Evolutionary conservation across 148 eudicot species (phyloP).

Genomic region (Bassia scoparia): DNA sequence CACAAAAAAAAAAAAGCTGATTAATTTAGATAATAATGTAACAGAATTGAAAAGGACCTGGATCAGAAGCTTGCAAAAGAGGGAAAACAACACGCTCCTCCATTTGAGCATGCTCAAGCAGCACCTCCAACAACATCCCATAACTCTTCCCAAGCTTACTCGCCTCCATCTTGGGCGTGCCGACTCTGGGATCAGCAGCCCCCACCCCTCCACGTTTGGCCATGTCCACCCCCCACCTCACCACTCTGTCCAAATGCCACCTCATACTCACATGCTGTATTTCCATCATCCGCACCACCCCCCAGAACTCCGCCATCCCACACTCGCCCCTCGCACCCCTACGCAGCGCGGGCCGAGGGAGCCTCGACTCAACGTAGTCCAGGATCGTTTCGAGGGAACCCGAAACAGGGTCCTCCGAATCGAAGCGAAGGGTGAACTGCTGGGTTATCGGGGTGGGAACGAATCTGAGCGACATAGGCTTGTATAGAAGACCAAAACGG

Average conservation of each 20-base stretch:
- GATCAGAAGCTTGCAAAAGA: constrained; percentile 61
- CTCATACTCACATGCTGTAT: constrained; percentile 70
- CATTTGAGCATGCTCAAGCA: constrained; percentile 95
- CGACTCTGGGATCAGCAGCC: constrained; percentile 54
- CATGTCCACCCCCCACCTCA: constrained; percentile 77
- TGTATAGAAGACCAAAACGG: constrained; percentile 55
- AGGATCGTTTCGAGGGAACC: constrained; percentile 50
- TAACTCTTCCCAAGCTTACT: constrained; percentile 69
- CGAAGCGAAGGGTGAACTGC: constrained; percentile 30
- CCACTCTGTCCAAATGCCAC: constrained; percentile 84
- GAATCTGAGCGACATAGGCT: constrained; percentile 51
- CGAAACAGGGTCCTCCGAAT: constrained; percentile 34
- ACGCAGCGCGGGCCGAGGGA: constrained; percentile 50
- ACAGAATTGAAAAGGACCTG: constrained; percentile 31
- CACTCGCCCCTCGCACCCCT: constrained; percentile 10
- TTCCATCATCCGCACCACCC: constrained; percentile 58
- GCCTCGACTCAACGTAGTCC: constrained; percentile 42
- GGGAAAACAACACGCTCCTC: constrained; percentile 78
- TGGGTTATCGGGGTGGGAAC: constrained; percentile 34
- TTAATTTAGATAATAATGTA: too few relatives aligned
- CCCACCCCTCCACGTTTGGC: constrained; percentile 57
- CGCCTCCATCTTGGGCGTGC: constrained; percentile 87
- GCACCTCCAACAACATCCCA: constrained; percentile 53
- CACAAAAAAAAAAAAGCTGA: too few relatives aligned
- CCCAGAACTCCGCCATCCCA: constrained; percentile 29